These are phyloP conservation scores for Cicer judaicum DNA, from an alignment of 306 rosid genomes.

Conservation along the genomic window DNA sequence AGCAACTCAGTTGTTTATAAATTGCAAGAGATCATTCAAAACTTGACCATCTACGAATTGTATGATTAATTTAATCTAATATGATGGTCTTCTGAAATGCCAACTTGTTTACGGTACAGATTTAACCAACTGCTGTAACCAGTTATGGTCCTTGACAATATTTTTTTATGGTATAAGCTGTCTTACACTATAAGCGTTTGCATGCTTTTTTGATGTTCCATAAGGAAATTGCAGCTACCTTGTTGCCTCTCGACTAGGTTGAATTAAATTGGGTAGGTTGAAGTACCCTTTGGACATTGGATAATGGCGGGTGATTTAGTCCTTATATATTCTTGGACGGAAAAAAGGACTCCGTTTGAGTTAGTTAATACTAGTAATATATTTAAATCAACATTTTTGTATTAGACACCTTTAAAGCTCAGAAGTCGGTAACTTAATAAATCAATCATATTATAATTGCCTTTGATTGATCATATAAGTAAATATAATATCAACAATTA, in stretches of 20 bases:
- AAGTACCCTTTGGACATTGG: not conserved
- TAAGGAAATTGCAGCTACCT: not conserved
- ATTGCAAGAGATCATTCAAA: slow-evolving; percentile 2
- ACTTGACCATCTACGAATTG: slow-evolving; percentile 17
- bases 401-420: too few relatives aligned
- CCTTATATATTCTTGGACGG: not conserved
- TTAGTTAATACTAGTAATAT: too few relatives aligned
- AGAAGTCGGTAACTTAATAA: too few relatives aligned
- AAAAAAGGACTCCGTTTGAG: not conserved
- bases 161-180: not conserved
- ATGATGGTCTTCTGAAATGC: not conserved
- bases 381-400: too few relatives aligned
- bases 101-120: not conserved
- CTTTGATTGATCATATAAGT: too few relatives aligned
- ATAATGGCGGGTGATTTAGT: not conserved
- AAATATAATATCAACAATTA: too few relatives aligned
- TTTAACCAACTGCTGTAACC: slow-evolving; percentile 5
- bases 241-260: not conserved
- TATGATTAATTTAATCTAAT: not conserved
- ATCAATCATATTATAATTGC: too few relatives aligned
- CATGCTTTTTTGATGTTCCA: not conserved
- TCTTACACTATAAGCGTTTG: not conserved
- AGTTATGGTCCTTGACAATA: not conserved
- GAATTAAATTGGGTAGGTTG: not conserved
- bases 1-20: slow-evolving; percentile 13